A percentile compares a stretch with the other conserved stretches of the same genome.
phyloP scores from a whole-genome alignment of 192 early-diverging fungal species.

The Helicostylum pulchrum region DNA sequence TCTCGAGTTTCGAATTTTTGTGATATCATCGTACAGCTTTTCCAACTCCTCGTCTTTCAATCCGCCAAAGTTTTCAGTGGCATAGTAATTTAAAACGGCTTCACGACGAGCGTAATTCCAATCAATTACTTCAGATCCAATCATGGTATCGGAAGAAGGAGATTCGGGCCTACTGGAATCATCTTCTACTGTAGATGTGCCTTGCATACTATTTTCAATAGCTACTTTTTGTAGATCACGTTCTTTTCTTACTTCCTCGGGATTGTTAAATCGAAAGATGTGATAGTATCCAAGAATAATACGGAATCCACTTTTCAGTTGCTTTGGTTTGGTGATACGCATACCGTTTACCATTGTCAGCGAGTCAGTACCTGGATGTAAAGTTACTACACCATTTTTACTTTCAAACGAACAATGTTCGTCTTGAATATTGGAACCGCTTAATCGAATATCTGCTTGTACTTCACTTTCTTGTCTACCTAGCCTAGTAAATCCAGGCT shows the following conservation, averaged over 20 bases:
- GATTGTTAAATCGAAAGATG: constrained; percentile 82
- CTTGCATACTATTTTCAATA: constrained; percentile 11
- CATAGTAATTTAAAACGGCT: constrained; percentile 52
- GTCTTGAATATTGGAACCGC: constrained; percentile 43
- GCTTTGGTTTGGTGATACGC: constrained; percentile 49
- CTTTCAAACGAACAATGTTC: constrained; percentile 67
- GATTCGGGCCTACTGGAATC: constrained; percentile 28
- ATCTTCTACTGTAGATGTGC: constrained; percentile 23
- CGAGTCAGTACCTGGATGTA: constrained; percentile 54
- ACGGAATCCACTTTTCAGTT: constrained; percentile 67
- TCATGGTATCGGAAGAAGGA: constrained; percentile 32
- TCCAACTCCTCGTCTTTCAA: constrained; percentile 57
- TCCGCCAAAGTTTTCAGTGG: constrained; percentile 44
- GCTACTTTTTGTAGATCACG: constrained; percentile 39
- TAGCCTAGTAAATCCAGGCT: constrained; percentile 57
- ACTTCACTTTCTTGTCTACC: constrained; percentile 38
- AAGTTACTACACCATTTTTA: constrained; percentile 51
- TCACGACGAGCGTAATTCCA: constrained; percentile 78
- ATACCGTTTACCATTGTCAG: constrained; percentile 77
- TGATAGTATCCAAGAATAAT: constrained; percentile 76
- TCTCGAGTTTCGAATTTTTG: constrained; percentile 48
- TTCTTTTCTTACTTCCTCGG: constrained; percentile 70
- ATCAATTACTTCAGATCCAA: constrained; percentile 57
- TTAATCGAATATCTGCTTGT: constrained; percentile 45
- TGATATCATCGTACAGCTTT: constrained; percentile 55